These are phyloP conservation scores for Vigna unguiculata DNA, from an alignment of 306 rosid species.

Conservation along the genomic window DNA sequence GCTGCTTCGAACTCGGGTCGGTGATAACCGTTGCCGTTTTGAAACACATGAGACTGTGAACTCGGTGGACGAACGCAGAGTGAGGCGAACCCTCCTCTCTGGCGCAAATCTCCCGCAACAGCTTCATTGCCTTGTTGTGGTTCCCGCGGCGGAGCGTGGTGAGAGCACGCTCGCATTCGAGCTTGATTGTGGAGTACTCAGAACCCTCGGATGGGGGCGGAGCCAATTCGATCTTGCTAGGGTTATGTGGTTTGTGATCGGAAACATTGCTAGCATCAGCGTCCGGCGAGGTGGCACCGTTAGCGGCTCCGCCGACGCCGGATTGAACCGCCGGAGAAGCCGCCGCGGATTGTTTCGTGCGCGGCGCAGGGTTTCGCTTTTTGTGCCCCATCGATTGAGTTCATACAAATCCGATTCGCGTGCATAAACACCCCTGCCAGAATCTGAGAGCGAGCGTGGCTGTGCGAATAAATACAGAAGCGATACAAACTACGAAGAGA, in stretches of 20 bases:
- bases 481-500: neutral
- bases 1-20: conserved; percentile 68
- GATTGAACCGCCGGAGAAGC: conserved; percentile 59
- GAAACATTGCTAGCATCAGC: conserved; percentile 41
- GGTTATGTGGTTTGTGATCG: conserved; percentile 39
- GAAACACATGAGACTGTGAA: conserved; percentile 79
- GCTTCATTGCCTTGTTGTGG: conserved; percentile 82
- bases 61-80: conserved; percentile 74
- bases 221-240: conserved; percentile 63
- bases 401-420: conserved; percentile 66
- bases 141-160: conserved; percentile 87
- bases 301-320: conserved; percentile 61
- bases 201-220: conserved; percentile 57
- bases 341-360: conserved; percentile 68
- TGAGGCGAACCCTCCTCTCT: conserved; percentile 62
- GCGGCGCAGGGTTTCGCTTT: conserved; percentile 76
- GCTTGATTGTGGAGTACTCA: conserved; percentile 62
- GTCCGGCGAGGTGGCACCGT: conserved; percentile 44
- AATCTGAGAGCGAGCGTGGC: neutral
- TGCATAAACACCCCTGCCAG: conserved; percentile 54
- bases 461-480: neutral
- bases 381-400: conserved; percentile 79
- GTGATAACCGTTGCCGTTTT: conserved; percentile 76
- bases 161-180: conserved; percentile 87
- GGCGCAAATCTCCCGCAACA: conserved; percentile 76